Conservation (phyloP, 2,329 filamentous ascomycete genomes). For the Nannizziopsis barbatae region DNA sequence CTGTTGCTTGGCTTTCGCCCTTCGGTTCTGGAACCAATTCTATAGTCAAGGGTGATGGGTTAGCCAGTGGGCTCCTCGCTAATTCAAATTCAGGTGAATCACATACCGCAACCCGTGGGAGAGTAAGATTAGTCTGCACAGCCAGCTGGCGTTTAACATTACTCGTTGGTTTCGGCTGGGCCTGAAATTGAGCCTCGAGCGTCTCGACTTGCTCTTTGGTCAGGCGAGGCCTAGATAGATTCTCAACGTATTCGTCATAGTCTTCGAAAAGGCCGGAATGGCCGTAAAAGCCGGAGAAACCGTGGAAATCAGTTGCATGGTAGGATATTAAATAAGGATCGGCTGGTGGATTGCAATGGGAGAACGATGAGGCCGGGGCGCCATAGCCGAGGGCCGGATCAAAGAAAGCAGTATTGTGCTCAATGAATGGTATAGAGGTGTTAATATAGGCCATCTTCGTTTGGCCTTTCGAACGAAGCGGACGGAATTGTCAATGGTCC, state of each 20-base stretch:
- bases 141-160: conserved; percentile 41
- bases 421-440: conserved; percentile 28
- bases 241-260: conserved; percentile 39
- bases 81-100: neutral
- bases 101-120: conserved; percentile 40
- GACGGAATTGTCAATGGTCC: too few relatives aligned
- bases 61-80: neutral
- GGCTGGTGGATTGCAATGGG: conserved; percentile 8
- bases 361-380: neutral
- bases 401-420: conserved; percentile 28
- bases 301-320: conserved; percentile 5
- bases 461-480: too few relatives aligned
- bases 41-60: conserved; percentile 17
- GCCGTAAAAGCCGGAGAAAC: conserved; percentile 8
- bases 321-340: conserved; percentile 12
- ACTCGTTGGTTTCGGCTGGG: conserved; percentile 41
- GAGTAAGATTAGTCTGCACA: conserved; percentile 38
- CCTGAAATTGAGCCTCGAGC: conserved; percentile 40
- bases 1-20: conserved; percentile 43
- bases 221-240: conserved; percentile 39
- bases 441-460: conserved; percentile 31
- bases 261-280: conserved; percentile 23
- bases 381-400: conserved; percentile 29
- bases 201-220: conserved; percentile 44
- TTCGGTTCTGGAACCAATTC: conserved; percentile 45